These are phyloP conservation scores for Fusarium fujikuroi DNA, from an alignment of 2,329 filamentous ascomycete species.

Conservation along the genomic window DNA sequence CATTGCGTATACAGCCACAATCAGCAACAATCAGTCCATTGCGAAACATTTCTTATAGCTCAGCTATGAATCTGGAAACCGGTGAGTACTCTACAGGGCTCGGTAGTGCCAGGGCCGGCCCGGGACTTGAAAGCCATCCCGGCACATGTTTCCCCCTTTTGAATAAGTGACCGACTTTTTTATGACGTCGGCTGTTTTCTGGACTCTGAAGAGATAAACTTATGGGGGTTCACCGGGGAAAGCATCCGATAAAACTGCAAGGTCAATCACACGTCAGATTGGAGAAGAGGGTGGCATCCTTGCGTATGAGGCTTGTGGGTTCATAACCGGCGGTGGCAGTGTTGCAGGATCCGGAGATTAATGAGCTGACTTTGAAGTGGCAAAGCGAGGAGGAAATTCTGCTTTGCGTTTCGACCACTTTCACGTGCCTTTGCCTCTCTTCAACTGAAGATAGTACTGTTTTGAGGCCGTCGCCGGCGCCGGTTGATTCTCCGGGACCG, in stretches of 20 bases:
- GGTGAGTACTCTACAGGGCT: neutral
- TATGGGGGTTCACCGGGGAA: neutral
- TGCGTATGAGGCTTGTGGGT: neutral
- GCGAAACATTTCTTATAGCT: neutral
- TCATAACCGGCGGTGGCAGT: slow-evolving; percentile 20
- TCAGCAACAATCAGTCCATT: slow-evolving; percentile 4
- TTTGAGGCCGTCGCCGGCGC: slow-evolving; percentile 5
- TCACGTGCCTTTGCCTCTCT: neutral
- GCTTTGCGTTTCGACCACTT: neutral
- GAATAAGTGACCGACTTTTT: neutral
- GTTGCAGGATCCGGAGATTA: neutral
- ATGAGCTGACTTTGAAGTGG: neutral
- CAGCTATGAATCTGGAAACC: neutral
- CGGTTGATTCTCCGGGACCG: slow-evolving; percentile 18
- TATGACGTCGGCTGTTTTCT: slow-evolving; percentile 10
- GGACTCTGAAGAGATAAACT: neutral
- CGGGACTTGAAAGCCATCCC: slow-evolving; percentile 1
- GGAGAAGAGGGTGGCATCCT: neutral
- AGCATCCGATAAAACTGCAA: slow-evolving; percentile 1
- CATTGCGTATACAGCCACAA: neutral
- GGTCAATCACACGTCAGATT: neutral
- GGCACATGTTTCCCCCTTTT: neutral
- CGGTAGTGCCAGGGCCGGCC: slow-evolving; percentile 6
- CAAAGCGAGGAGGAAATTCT: neutral
- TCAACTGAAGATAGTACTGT: neutral